Conservation (phyloP, 371 early-diverging fungal species). For the Aphelidium insulamus region DNA sequence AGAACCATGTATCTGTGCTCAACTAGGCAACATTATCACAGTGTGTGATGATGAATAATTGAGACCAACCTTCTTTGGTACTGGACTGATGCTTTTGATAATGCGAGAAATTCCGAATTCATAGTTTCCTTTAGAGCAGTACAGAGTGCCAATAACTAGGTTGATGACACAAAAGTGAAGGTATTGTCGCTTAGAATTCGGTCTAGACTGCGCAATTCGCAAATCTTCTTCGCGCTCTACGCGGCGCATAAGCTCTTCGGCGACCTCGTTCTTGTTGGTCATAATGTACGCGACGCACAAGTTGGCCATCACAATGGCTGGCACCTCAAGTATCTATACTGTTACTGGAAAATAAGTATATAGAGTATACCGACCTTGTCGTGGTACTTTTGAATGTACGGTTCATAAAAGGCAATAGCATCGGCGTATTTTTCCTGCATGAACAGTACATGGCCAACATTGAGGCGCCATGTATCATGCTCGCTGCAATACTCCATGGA, state of each 20-base stretch:
- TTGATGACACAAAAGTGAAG: constrained; percentile 31
- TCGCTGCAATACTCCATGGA: constrained; percentile 26
- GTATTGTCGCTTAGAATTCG: constrained; percentile 10
- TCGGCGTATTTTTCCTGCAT: constrained; percentile 38
- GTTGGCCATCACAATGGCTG: constrained; percentile 29
- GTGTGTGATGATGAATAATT: background rate
- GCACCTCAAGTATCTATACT: constrained; percentile 17
- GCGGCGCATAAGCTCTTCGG: constrained; percentile 26
- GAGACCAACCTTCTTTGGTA: constrained; percentile 19
- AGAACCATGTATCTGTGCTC: constrained; percentile 31
- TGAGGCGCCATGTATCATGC: constrained; percentile 25
- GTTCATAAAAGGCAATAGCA: constrained; percentile 27
- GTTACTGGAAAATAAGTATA: background rate
- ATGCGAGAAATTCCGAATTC: constrained; percentile 29
- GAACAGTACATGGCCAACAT: constrained; percentile 29
- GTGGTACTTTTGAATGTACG: constrained; percentile 21
- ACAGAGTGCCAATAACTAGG: constrained; percentile 30
- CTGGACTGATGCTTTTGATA: constrained; percentile 26
- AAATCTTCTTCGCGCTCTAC: constrained; percentile 32
- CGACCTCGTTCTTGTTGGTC: constrained; percentile 29
- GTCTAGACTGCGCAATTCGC: constrained; percentile 18
- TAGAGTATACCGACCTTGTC: constrained; percentile 15
- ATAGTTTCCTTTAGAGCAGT: constrained; percentile 31
- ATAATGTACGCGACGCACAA: constrained; percentile 30
- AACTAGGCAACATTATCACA: constrained; percentile 8